Base-by-base conservation (phyloP, 2,329 filamentous ascomycete species). In the Epichloe bromicola region DNA sequence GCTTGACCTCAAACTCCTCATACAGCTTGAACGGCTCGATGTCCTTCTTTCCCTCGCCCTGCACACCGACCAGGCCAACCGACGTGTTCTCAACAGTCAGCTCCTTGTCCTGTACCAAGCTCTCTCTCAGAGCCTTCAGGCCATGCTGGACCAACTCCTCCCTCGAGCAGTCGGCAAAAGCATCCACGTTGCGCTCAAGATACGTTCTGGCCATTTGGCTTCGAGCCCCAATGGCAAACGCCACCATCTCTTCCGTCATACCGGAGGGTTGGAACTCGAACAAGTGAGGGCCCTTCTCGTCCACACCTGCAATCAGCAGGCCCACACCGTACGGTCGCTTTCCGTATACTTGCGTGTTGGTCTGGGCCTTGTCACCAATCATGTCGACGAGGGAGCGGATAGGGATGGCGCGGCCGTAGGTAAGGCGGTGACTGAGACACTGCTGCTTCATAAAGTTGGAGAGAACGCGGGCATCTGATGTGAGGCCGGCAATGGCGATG, bases 371-470 rank as follows among this genome's bases (percentile, higher is more conserved):
- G 69, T 95, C 89, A 61, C 87, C 91, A 65, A 98, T 96, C 70
- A 91, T 85, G 58, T 83, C 79, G 59, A 95, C 90, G 61, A 97
- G 88, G 56, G 86, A 85, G 64, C 88, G 85, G 65, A 97, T 76
- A 34, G 89, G 88, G 67, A 98, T 93, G 59, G 90, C 83, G 59
- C 93, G 90, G 71, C 88, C 91, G 75, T 95, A 97, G 52, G 89
- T 95, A 62, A 98, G 84, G 69, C 91, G 89, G 63, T 93, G 91
- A 63, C 88, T 86, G 63, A 98, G 88, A 57, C 88, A 95, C 74
- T 97, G 93, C 74, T 95, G 89, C 77, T 96, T 97, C 91, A 98
- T 97, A 77, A 96, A 98, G 81, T 98, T 98, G 77, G 90, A 96
- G 61, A 98, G 89, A 61, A 98, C 93, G 65, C 93, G 93, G 66